Evolutionary conservation across 192 early-diverging fungal species (phyloP).

Genomic region (Umbelopsis ramanniana): DNA sequence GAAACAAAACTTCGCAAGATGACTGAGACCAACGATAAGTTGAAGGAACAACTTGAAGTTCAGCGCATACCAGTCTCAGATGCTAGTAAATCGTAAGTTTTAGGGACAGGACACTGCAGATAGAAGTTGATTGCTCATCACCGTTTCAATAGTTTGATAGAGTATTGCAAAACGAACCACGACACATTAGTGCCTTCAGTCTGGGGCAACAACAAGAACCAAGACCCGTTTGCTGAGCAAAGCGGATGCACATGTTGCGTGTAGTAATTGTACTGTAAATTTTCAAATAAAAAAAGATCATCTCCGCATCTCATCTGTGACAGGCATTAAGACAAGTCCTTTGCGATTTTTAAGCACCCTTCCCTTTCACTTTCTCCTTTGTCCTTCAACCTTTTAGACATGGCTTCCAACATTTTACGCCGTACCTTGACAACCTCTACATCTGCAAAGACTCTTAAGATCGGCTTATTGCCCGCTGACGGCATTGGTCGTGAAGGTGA

Average conservation of each 20-base stretch:
- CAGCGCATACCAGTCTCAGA: constrained; percentile 77
- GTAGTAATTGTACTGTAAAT: not conserved
- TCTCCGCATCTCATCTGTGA: constrained; percentile 25
- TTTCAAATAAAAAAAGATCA: not conserved
- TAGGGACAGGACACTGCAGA: not conserved
- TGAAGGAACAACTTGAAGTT: constrained; percentile 80
- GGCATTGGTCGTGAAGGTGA: constrained; percentile 96
- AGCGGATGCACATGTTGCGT: constrained; percentile 11
- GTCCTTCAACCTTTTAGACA: constrained; percentile 19
- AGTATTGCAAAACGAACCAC: constrained; percentile 31
- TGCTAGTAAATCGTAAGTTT: constrained; percentile 55
- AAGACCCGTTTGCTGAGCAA: constrained; percentile 33
- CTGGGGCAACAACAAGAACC: constrained; percentile 29
- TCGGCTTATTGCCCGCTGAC: constrained; percentile 95
- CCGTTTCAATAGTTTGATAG: constrained; percentile 28
- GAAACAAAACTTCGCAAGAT: constrained; percentile 75
- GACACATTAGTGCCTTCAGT: constrained; percentile 35
- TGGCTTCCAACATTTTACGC: constrained; percentile 41
- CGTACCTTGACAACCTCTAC: constrained; percentile 44
- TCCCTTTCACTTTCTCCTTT: constrained; percentile 6
- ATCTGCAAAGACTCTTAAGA: constrained; percentile 60
- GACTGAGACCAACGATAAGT: constrained; percentile 72
- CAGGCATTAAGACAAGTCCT: not conserved
- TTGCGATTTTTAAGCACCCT: not conserved
- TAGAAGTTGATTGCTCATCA: not conserved